A percentile compares a stretch with the other conserved stretches of the same genome.
phyloP scores from a whole-genome alignment of 345 rosid species.

The Citrus reticulata region DNA sequence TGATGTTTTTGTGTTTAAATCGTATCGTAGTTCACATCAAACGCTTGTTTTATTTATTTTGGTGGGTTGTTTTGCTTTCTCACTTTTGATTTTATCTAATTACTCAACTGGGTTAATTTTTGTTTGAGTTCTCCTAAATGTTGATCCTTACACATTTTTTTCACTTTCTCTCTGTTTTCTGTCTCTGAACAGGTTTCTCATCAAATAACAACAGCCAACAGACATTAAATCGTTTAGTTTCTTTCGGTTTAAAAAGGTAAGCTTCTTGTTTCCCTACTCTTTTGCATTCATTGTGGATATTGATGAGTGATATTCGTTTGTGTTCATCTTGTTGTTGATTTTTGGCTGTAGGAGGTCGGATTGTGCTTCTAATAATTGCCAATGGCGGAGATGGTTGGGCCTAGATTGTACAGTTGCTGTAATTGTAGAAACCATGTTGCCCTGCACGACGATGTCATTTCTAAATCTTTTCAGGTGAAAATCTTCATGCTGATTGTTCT shows the following conservation, averaged over 20 bases:
- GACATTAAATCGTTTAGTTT: not conserved
- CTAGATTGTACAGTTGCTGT: slow-evolving; percentile 55
- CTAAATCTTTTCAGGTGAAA: slow-evolving; percentile 53
- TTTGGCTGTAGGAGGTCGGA: not conserved
- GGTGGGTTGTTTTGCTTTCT: too few relatives aligned
- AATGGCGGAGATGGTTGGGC: slow-evolving; percentile 36
- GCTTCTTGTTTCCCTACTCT: not conserved
- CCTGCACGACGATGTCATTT: slow-evolving; percentile 58
- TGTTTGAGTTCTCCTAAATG: too few relatives aligned
- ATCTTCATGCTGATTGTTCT: slow-evolving; percentile 6
- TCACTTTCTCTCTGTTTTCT: slow-evolving; percentile 1
- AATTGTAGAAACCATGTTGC: slow-evolving; percentile 58
- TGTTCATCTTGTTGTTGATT: not conserved
- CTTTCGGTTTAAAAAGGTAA: not conserved
- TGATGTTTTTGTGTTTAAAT: too few relatives aligned
- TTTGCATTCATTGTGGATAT: not conserved
- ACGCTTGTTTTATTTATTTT: too few relatives aligned
- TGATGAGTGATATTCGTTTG: not conserved
- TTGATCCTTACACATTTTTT: not conserved
- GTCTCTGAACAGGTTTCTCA: slow-evolving; percentile 9
- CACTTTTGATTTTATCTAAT: too few relatives aligned
- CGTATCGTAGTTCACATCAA: not conserved
- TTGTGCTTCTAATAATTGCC: not conserved
- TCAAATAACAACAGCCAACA: not conserved
- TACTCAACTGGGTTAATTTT: too few relatives aligned